A percentile compares a stretch with the other conserved stretches of the same genome.
Conservation (phyloP, 169 alveolate species). For the Theileria orientalis region DNA sequence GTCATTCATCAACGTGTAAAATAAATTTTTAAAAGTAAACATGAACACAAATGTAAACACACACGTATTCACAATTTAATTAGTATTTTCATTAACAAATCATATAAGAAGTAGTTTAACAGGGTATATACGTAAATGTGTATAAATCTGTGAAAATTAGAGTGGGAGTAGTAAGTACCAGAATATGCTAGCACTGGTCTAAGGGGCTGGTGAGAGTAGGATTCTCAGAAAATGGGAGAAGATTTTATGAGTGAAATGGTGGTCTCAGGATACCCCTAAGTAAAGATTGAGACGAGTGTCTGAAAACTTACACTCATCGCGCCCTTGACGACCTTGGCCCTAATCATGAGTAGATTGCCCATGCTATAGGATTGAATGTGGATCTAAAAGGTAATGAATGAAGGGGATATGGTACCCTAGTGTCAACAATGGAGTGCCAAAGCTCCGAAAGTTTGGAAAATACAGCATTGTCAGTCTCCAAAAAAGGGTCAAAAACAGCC, state of each 20-base stretch:
- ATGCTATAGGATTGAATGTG: not conserved
- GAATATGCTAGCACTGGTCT: too few relatives aligned
- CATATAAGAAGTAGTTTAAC: too few relatives aligned
- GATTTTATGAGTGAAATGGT: not conserved
- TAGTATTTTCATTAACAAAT: too few relatives aligned
- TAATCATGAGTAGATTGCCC: not conserved
- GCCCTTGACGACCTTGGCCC: conserved; percentile 1
- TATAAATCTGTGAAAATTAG: too few relatives aligned
- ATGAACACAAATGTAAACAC: not conserved
- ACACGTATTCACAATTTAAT: too few relatives aligned
- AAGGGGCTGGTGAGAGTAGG: too few relatives aligned
- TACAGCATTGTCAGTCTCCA: conserved; percentile 26
- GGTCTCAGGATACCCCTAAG: not conserved
- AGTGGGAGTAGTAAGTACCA: too few relatives aligned
- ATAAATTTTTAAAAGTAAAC: not conserved
- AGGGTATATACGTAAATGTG: too few relatives aligned
- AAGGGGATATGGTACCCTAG: conserved; percentile 1
- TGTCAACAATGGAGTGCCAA: conserved; percentile 34
- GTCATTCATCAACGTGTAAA: conserved; percentile 4
- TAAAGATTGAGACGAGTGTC: not conserved
- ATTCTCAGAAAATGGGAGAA: too few relatives aligned
- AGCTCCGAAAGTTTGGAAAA: conserved; percentile 15
- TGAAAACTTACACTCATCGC: not conserved
- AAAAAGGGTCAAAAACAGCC: conserved; percentile 13
- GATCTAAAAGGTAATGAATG: not conserved